These are phyloP conservation scores for Prunus kanzakura DNA, from an alignment of 306 rosid genomes.

Conservation along the genomic window DNA sequence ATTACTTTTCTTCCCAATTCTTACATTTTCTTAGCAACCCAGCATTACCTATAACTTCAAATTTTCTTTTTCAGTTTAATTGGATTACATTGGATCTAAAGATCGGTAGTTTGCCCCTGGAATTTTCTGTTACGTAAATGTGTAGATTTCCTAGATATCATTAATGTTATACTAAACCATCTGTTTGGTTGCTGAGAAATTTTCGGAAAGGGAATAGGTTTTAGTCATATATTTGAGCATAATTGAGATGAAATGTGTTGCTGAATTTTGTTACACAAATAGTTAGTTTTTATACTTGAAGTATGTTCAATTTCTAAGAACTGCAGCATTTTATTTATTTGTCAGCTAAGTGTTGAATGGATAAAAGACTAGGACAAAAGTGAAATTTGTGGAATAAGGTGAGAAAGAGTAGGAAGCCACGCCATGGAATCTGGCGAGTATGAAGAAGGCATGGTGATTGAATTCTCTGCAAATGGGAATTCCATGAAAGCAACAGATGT, in stretches of 20 bases:
- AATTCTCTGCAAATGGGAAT: conserved; percentile 68
- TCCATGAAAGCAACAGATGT: conserved; percentile 53
- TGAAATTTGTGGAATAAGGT: conserved; percentile 29
- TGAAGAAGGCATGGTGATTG: conserved; percentile 28
- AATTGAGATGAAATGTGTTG: not conserved
- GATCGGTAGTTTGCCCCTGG: not conserved
- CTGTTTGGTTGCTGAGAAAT: conserved; percentile 2
- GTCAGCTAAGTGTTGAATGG: conserved; percentile 10
- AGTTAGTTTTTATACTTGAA: not conserved
- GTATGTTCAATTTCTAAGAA: conserved; percentile 2
- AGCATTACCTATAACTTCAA: not conserved
- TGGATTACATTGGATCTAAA: conserved; percentile 15
- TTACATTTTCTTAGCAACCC: not conserved
- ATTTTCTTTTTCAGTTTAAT: not conserved
- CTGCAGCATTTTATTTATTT: not conserved
- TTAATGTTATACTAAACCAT: not conserved
- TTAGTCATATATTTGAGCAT: not conserved
- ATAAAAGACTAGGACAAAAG: conserved; percentile 23
- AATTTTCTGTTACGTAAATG: not conserved
- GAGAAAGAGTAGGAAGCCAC: conserved; percentile 24
- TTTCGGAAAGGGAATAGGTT: not conserved
- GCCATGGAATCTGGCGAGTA: conserved; percentile 52
- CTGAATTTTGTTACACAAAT: not conserved
- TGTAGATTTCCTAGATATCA: not conserved
- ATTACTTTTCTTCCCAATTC: not conserved